phyloP scores from a whole-genome alignment of 2,329 filamentous ascomycete genomes.

The Intubia oerlemansii region DNA sequence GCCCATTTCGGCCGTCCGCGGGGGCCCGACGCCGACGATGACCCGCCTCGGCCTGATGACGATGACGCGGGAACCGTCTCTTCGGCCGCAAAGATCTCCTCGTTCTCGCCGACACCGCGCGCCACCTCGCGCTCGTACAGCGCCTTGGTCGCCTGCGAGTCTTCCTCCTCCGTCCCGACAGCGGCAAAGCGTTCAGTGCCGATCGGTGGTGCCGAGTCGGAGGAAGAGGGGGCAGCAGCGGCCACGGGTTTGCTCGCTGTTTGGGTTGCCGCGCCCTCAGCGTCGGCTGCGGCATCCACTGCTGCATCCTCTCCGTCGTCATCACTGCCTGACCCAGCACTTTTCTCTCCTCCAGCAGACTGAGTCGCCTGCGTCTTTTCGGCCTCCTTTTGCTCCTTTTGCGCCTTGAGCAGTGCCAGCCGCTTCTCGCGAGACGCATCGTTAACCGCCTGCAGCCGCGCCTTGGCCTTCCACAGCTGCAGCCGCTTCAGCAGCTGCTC shows the following conservation, averaged over 20 bases:
- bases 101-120: slow-evolving; percentile 75
- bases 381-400: too few species aligned
- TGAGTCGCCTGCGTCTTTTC: too few species aligned
- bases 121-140: slow-evolving; percentile 86
- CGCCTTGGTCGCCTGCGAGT: slow-evolving; percentile 69
- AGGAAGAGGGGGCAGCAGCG: slow-evolving; percentile 5
- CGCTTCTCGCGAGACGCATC: slow-evolving; percentile 50
- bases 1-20: slow-evolving; percentile 51
- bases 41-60: background rate
- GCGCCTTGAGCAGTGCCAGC: slow-evolving; percentile 32
- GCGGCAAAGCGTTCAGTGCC: slow-evolving; percentile 48
- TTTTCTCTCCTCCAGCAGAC: too few species aligned
- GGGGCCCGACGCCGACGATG: slow-evolving; percentile 16
- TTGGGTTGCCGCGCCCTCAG: background rate
- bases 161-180: slow-evolving; percentile 52
- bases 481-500: slow-evolving; percentile 74
- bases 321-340: background rate
- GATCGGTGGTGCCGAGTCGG: slow-evolving; percentile 23
- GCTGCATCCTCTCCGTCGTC: background rate
- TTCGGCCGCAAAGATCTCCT: slow-evolving; percentile 87
- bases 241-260: background rate
- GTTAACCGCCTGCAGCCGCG: slow-evolving; percentile 59
- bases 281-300: background rate
- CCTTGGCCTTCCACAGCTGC: slow-evolving; percentile 78
- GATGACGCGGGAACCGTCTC: slow-evolving; percentile 44